Evolutionary conservation across 768 basidiomycete species (phyloP), one percentile per base, ranked within the genome.

Genomic region (Kondoa subrosea): DNA sequence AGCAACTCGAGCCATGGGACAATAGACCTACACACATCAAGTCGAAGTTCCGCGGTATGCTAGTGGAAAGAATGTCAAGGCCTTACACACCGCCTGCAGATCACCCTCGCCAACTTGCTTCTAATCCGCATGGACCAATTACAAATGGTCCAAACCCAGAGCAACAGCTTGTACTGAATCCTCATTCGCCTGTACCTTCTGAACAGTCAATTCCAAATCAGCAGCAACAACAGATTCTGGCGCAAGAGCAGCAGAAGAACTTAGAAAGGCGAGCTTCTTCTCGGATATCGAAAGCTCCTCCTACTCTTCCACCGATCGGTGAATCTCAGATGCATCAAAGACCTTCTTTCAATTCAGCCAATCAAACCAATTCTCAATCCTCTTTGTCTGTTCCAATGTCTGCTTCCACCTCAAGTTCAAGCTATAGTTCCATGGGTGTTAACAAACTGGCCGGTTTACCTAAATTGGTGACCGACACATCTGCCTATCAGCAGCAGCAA

Each of bases 11-110:
- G 14, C 25, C 26, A 31, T 61, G 30, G 21, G 31, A 66, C 25
- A 65, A 68, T 21, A 66, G 27, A n/a, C 57, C 56, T 26, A 57
- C 68, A 56, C 12, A 31, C 3, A 67, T 68, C 3, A 57, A 57
- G 21, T 56, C 31, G 40, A 29, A 34, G 30, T 66, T 66, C 31
- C 31, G 57, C 50, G 29, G 68, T 29, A 60, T 25, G 58, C 25
- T 60, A 27, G n/a, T 60, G 14, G 58, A 60, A 27, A 12, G 58
- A 12, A 31, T 60, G 58, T 60, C 58, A 12, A 4, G 58, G 30
- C 58, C 58, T 4, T 26, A 60, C 58, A 31, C 58, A 25, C n/a
- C 25, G 29, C n/a, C 58, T 60, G 8, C 58, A 60, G 58, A 60
- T 4, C 8, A 15, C 14, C 14, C 8, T 27, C 4, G 58, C 8